A percentile compares a stretch with the other conserved stretches of the same genome.
Evolutionary conservation across 2,329 filamentous ascomycete species (phyloP).

Genomic region (Aspergillus proliferans): DNA sequence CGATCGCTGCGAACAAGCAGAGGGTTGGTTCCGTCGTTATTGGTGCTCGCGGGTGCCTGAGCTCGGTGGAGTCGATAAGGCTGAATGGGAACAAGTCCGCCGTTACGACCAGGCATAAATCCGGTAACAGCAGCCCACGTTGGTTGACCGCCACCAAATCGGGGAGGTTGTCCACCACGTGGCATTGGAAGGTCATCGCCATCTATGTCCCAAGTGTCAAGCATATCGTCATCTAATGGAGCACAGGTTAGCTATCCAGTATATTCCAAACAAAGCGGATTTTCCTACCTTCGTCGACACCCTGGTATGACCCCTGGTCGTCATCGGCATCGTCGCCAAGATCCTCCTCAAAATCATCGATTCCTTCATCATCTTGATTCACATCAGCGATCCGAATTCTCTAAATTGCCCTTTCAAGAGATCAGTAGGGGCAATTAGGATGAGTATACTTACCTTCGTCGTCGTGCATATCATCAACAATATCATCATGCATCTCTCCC

Average conservation of each 20-base stretch:
- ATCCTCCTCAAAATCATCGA: constrained; percentile 42
- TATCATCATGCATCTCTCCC: constrained; percentile 42
- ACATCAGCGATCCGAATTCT: constrained; percentile 12
- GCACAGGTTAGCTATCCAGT: constrained; percentile 23
- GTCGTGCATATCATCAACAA: constrained; percentile 51
- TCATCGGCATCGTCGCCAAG: constrained; percentile 40
- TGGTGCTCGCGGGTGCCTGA: constrained; percentile 46
- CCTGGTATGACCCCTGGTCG: constrained; percentile 37
- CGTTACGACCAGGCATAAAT: constrained; percentile 48
- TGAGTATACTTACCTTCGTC: constrained; percentile 45
- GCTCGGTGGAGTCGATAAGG: constrained; percentile 41
- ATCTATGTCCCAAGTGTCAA: constrained; percentile 47
- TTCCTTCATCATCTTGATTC: constrained; percentile 53
- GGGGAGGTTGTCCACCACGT: constrained; percentile 43
- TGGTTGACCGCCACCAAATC: constrained; percentile 53
- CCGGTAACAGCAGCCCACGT: constrained; percentile 60
- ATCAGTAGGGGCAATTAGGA: background rate
- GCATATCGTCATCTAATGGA: constrained; percentile 29
- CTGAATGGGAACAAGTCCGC: constrained; percentile 33
- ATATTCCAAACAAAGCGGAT: background rate
- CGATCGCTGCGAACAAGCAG: constrained; percentile 62
- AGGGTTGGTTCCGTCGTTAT: constrained; percentile 81
- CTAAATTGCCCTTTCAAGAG: background rate
- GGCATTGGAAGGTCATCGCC: constrained; percentile 46
- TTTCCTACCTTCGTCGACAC: constrained; percentile 27